These are phyloP conservation scores for Auricularia cornea DNA, from an alignment of 768 basidiomycete species.

Conservation along the genomic window DNA sequence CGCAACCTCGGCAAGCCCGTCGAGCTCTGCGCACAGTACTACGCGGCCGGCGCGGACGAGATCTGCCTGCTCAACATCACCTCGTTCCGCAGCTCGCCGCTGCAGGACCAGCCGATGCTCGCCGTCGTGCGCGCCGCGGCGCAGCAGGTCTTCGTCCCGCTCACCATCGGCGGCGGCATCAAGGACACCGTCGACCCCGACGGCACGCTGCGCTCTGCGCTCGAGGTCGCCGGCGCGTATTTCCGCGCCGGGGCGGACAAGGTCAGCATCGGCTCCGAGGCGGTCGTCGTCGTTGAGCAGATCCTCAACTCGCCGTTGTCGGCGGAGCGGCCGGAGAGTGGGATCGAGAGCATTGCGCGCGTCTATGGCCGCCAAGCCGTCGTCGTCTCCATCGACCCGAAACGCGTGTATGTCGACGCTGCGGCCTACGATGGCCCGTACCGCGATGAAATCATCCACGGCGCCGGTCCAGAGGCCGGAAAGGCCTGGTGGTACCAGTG, in stretches of 20 bases:
- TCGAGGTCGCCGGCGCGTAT: constrained; percentile 93
- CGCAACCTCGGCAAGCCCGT: constrained; percentile 98
- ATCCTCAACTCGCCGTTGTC: constrained; percentile 38
- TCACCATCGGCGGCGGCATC: constrained; percentile 98
- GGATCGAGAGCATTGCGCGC: constrained; percentile 86
- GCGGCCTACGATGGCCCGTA: constrained; percentile 61
- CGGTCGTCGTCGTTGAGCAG: constrained; percentile 87
- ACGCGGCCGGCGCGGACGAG: constrained; percentile 84
- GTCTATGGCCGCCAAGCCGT: constrained; percentile 95
- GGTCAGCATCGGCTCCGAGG: constrained; percentile 94
- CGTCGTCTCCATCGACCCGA: constrained; percentile 94
- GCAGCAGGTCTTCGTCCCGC: constrained; percentile 86
- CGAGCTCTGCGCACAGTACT: constrained; percentile 81
- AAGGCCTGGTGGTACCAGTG: constrained; percentile 63
- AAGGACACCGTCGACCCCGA: constrained; percentile 94
- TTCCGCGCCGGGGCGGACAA: constrained; percentile 98
- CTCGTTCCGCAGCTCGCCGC: constrained; percentile 92
- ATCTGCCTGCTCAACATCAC: constrained; percentile 98
- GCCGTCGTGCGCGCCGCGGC: constrained; percentile 88
- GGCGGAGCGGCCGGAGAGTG: constrained; percentile 59
- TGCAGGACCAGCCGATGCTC: constrained; percentile 97
- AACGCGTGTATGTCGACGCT: constrained; percentile 68
- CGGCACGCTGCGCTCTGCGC: constrained; percentile 73
- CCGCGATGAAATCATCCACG: constrained; percentile 45
- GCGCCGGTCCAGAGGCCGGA: constrained; percentile 32